Conservation (phyloP, 495 filamentous ascomycete genomes). For the Melanomma pulvis-pyrius region DNA sequence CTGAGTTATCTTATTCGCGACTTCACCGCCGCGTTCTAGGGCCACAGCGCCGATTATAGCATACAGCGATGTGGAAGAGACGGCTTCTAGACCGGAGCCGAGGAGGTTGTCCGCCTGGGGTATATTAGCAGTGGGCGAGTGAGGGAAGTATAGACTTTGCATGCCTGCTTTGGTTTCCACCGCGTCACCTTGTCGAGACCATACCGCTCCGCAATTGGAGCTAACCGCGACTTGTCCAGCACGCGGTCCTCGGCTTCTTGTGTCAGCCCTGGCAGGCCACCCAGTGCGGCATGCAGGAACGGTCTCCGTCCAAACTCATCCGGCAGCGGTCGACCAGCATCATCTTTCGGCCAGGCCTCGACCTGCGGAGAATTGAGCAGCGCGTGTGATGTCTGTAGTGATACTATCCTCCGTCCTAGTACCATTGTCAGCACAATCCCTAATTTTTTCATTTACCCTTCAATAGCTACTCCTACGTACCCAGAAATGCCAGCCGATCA, state of each 20-base stretch:
- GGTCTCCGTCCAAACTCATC: constrained; percentile 62
- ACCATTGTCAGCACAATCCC: constrained; percentile 1
- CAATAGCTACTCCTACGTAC: constrained; percentile 54
- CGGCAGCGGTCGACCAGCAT: constrained; percentile 31
- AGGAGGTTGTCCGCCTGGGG: constrained; percentile 69
- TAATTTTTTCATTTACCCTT: neutral
- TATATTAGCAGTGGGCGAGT: constrained; percentile 19
- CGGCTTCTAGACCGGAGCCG: constrained; percentile 68
- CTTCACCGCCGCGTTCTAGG: constrained; percentile 78
- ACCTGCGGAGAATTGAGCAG: constrained; percentile 58
- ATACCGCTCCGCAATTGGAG: constrained; percentile 66
- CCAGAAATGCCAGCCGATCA: constrained; percentile 85
- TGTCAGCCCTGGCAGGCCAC: constrained; percentile 70
- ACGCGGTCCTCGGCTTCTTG: constrained; percentile 57
- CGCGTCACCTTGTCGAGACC: constrained; percentile 73
- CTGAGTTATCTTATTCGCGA: constrained; percentile 71
- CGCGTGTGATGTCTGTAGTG: constrained; percentile 73
- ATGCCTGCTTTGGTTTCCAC: constrained; percentile 84
- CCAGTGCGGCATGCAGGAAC: constrained; percentile 72
- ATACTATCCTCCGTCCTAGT: constrained; percentile 77
- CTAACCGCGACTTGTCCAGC: constrained; percentile 61
- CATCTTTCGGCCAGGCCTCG: neutral
- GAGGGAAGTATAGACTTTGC: constrained; percentile 34
- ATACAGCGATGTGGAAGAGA: constrained; percentile 76
- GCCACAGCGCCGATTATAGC: constrained; percentile 87